These are phyloP conservation scores for Emericellopsis atlantica DNA, from an alignment of 2,329 filamentous ascomycete genomes.

Conservation along the genomic window DNA sequence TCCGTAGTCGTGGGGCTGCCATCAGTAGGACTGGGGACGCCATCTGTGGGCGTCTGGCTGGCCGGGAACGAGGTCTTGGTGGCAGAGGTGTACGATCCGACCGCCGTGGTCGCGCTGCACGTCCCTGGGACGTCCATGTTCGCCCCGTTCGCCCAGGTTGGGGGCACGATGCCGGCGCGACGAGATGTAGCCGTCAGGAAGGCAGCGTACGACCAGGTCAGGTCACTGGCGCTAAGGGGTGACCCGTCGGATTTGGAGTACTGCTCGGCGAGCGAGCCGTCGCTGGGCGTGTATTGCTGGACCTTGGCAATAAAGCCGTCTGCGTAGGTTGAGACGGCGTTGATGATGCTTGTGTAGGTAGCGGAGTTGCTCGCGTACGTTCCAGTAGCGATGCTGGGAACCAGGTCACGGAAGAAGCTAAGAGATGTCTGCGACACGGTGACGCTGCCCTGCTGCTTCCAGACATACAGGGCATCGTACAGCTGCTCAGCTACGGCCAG, in stretches of 20 bases:
- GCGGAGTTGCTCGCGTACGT: constrained; percentile 40
- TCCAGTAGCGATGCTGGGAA: constrained; percentile 42
- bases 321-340: constrained; percentile 44
- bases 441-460: constrained; percentile 50
- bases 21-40: constrained; percentile 13
- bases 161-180: constrained; percentile 40
- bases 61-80: constrained; percentile 35
- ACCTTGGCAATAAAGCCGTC: constrained; percentile 51
- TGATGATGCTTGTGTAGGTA: constrained; percentile 41
- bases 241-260: constrained; percentile 39
- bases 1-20: constrained; percentile 14
- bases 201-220: constrained; percentile 64
- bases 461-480: constrained; percentile 64
- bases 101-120: constrained; percentile 32
- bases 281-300: constrained; percentile 44
- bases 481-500: constrained; percentile 69
- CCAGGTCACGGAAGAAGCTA: constrained; percentile 58
- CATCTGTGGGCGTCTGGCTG: constrained; percentile 29
- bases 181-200: constrained; percentile 52
- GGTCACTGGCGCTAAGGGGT: constrained; percentile 50
- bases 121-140: constrained; percentile 32
- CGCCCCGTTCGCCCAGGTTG: constrained; percentile 38
- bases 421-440: constrained; percentile 52
- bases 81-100: constrained; percentile 37
- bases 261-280: constrained; percentile 58